A percentile compares a stretch with the other conserved stretches of the same genome.
Conservation (phyloP, 331 rosid species). For the Acacia pycnantha region DNA sequence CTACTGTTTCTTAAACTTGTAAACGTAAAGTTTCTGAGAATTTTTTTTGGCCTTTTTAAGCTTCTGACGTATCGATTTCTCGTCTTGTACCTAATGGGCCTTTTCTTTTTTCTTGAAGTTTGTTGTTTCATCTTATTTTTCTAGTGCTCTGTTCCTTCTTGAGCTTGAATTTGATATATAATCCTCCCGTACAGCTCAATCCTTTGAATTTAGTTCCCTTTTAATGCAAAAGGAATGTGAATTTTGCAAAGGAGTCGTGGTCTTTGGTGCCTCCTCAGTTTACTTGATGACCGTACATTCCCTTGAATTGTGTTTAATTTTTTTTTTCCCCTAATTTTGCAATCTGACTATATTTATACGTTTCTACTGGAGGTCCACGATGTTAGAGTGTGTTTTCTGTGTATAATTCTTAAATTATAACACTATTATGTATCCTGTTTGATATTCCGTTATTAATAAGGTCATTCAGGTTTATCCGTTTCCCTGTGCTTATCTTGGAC, state of each 20-base stretch:
- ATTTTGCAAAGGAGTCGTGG: not conserved
- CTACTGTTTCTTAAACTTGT: not conserved
- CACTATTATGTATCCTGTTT: not conserved
- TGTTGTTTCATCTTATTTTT: not conserved
- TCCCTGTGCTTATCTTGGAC: conserved; percentile 1
- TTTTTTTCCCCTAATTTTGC: not conserved
- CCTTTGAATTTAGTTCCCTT: not conserved
- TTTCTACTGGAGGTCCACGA: not conserved
- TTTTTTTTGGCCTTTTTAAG: conserved; percentile 19
- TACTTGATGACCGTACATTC: not conserved
- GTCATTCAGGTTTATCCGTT: not conserved
- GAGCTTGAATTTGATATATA: not conserved
- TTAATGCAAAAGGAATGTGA: not conserved
- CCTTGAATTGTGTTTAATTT: not conserved
- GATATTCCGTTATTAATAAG: not conserved
- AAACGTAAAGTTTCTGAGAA: not conserved
- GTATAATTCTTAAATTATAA: not conserved
- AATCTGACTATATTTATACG: not conserved
- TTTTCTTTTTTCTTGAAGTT: not conserved
- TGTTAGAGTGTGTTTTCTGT: not conserved
- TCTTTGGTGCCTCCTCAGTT: not conserved
- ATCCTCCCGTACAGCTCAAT: not conserved
- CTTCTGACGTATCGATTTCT: conserved; percentile 31
- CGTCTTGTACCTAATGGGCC: conserved; percentile 20
- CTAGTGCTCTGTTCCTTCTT: not conserved